Evolutionary conservation across 495 filamentous ascomycete species (phyloP).

Genomic region (Neurospora sp.): DNA sequence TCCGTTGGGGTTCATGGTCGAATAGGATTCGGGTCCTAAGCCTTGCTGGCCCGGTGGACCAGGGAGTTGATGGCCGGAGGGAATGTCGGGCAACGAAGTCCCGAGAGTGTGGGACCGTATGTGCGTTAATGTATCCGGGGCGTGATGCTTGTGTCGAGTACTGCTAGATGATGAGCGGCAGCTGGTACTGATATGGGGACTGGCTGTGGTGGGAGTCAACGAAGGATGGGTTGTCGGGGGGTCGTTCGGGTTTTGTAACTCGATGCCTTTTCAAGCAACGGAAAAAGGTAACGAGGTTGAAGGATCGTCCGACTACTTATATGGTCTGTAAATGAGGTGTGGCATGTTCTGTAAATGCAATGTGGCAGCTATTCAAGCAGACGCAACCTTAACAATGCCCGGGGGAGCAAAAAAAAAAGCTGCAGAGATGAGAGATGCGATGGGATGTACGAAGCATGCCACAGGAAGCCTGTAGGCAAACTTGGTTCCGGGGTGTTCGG

Average conservation of each 20-base stretch:
- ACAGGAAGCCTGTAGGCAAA: no score
- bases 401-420: neutral
- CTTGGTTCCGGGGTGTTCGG: no score
- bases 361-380: neutral
- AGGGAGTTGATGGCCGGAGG: slow-evolving; percentile 26
- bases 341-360: no score
- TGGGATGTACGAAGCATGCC: no score
- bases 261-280: neutral
- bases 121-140: neutral
- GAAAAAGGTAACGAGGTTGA: neutral
- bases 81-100: slow-evolving; percentile 33
- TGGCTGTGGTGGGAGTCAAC: neutral
- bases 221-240: neutral
- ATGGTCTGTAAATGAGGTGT: neutral
- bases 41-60: slow-evolving; percentile 31
- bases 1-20: slow-evolving; percentile 70
- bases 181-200: neutral
- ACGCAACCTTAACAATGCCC: neutral
- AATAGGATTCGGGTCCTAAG: slow-evolving; percentile 47
- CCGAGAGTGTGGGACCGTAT: slow-evolving; percentile 41
- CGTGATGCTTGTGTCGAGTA: neutral
- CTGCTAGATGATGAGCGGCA: neutral
- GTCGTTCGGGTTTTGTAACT: neutral
- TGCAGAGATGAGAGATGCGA: neutral
- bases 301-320: neutral